Conservation (phyloP, 2,329 filamentous ascomycete species). For the Fonsecaea pedrosoi region DNA sequence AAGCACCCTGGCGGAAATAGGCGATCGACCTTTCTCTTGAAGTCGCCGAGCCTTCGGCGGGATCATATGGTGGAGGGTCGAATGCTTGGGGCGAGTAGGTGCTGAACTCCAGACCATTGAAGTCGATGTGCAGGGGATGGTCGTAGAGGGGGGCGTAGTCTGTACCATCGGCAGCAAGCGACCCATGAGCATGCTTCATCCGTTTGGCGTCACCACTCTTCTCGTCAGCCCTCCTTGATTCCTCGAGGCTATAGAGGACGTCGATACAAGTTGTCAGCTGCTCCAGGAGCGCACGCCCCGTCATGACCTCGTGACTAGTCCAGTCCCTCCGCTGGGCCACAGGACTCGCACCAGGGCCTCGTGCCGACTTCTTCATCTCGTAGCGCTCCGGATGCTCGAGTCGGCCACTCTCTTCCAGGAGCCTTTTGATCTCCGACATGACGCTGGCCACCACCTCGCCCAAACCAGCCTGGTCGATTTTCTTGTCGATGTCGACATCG, state of each 20-base stretch:
- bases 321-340: conserved; percentile 35
- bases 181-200: conserved; percentile 29
- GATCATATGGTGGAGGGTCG: conserved; percentile 40
- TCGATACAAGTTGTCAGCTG: conserved; percentile 69
- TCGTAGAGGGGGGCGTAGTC: conserved; percentile 33
- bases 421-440: conserved; percentile 68
- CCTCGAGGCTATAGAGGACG: conserved; percentile 68
- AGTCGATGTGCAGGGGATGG: conserved; percentile 40
- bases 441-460: conserved; percentile 70
- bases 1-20: conserved; percentile 32
- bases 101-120: conserved; percentile 35
- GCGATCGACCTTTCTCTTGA: conserved; percentile 35
- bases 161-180: conserved; percentile 24
- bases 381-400: conserved; percentile 54
- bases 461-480: conserved; percentile 66
- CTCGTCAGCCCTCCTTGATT: conserved; percentile 52
- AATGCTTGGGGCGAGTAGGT: conserved; percentile 27
- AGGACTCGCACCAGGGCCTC: conserved; percentile 36
- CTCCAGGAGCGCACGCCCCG: conserved; percentile 53
- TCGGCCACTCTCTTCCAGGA: conserved; percentile 66
- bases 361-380: conserved; percentile 45
- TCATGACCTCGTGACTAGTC: conserved; percentile 41
- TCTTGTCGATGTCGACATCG: conserved; percentile 64
- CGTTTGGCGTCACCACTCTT: conserved; percentile 33
- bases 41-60: conserved; percentile 28